Conservation (phyloP, 1,284 basidiomycete species). For the Cryptococcus neoformans region DNA sequence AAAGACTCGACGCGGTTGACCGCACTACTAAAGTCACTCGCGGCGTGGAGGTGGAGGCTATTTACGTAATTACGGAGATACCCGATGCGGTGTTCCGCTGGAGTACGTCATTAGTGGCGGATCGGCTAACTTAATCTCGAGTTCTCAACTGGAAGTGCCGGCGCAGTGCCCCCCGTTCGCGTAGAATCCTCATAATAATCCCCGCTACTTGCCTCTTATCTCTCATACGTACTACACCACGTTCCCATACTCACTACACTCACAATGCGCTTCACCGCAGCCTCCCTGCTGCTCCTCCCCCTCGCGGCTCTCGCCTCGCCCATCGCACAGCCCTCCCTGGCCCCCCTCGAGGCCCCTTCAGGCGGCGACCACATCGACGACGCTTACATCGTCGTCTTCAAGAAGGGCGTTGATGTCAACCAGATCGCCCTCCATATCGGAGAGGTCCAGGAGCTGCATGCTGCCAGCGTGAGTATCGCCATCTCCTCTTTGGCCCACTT, state of each 20-base stretch:
- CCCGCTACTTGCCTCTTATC: background rate
- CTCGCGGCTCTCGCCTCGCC: slow-evolving; percentile 44
- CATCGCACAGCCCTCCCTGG: slow-evolving; percentile 24
- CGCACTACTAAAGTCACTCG: too few species aligned
- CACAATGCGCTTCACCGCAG: slow-evolving; percentile 32
- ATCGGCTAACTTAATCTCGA: background rate
- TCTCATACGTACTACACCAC: background rate
- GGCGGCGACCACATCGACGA: slow-evolving; percentile 67
- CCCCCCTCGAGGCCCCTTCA: slow-evolving; percentile 48
- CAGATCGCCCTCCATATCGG: slow-evolving; percentile 66
- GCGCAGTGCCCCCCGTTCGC: background rate
- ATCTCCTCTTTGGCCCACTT: background rate
- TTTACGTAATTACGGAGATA: too few species aligned
- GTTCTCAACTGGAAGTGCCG: too few species aligned
- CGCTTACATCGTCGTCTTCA: slow-evolving; percentile 87
- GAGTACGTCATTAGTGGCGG: background rate
- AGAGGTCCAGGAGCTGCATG: slow-evolving; percentile 31
- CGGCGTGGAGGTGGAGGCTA: too few species aligned
- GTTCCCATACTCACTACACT: background rate
- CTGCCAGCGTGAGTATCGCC: slow-evolving; percentile 55
- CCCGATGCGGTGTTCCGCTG: too few species aligned
- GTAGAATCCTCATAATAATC: background rate
- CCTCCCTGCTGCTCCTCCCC: slow-evolving; percentile 26
- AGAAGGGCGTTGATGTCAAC: slow-evolving; percentile 60
- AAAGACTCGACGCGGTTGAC: background rate